These are phyloP conservation scores for Dryadomyces sulphureus DNA, from an alignment of 2,329 filamentous ascomycete species.

Conservation along the genomic window DNA sequence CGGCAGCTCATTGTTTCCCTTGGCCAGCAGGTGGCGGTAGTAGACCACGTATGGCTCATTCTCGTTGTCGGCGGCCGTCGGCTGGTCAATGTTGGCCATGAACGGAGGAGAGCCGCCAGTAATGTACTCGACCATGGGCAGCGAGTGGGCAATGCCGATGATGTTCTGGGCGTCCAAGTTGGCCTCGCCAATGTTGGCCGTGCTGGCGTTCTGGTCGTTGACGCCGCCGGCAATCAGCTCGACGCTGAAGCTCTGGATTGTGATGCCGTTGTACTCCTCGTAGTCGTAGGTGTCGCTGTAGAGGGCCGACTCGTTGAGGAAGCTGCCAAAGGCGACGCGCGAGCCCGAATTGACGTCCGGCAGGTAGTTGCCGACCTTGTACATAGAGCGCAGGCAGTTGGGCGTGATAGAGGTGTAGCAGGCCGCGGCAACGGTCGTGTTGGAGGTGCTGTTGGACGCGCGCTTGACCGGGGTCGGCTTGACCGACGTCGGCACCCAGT, in stretches of 20 bases:
- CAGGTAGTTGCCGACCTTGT: conserved; percentile 27
- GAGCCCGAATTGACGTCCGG: conserved; percentile 21
- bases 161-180: conserved; percentile 51
- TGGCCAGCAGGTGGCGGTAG: conserved; percentile 41
- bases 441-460: conserved; percentile 10
- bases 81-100: conserved; percentile 15
- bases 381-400: conserved; percentile 31
- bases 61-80: conserved; percentile 22
- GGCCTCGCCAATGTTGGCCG: conserved; percentile 29
- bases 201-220: conserved; percentile 26
- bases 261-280: conserved; percentile 32
- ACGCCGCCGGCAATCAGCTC: conserved; percentile 39
- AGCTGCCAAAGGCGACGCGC: conserved; percentile 23
- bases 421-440: conserved; percentile 8
- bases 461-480: too few species aligned
- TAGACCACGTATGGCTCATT: conserved; percentile 57
- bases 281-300: conserved; percentile 37
- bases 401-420: conserved; percentile 26
- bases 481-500: not conserved
- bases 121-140: conserved; percentile 18
- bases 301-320: conserved; percentile 31
- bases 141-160: conserved; percentile 32
- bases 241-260: conserved; percentile 38
- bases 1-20: conserved; percentile 40
- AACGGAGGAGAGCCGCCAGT: conserved; percentile 16